Evolutionary conservation across 176 grass and related monocot genomes (phyloP), one percentile per base, ranked within the genome.

Genomic region (Dactylis glomerata): DNA sequence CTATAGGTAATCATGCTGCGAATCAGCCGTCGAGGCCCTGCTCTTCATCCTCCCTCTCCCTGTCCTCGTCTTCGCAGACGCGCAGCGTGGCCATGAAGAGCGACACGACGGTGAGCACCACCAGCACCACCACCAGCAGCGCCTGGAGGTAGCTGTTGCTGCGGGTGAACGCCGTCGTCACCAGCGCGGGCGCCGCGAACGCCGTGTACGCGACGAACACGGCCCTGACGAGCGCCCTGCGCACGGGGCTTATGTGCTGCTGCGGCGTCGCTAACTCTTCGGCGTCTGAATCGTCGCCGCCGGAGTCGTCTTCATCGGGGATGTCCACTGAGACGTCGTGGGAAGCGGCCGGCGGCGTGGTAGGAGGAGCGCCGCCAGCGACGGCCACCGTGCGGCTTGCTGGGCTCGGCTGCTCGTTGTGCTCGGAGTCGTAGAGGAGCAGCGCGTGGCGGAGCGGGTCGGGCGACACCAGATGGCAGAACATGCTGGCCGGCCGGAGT

Each of bases 51-150:
- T 46, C 68, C 68, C n/a, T 46, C 68, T 72, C 68, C 12, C 23
- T 46, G 26, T 74, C 70, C 42, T 74, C 70, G 70, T 74, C 42
- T 49, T 74, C 26, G 41, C 4, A 49, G 42, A 30, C 70, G 70
- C 44, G 26, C 44, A 74, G 8, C 44, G 70, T 49, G 44, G 70
- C 70, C 70, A 74, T 74, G 70, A 20, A 74, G 26, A 74, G 70
- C 7, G 42, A 46, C 70, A 73, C 3, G 42, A 73, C 1, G 42
- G 70, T 49, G 70, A 73, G 70, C 6, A 19, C 15, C 70, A 49
- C 42, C 24, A 4, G 70, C 70, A 73, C 42, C 42, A 73, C 15
- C 15, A 31, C 8, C 70, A 49, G 14, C 42, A 73, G 70, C 24
- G 26, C 26, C 71, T 31, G 71, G 26, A 74, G 8, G 26, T 0